Percentiles rank a stretch among this genome's conserved stretches.
phyloP scores from a whole-genome alignment of 768 basidiomycete genomes.

The Mycena albidolilacea region DNA sequence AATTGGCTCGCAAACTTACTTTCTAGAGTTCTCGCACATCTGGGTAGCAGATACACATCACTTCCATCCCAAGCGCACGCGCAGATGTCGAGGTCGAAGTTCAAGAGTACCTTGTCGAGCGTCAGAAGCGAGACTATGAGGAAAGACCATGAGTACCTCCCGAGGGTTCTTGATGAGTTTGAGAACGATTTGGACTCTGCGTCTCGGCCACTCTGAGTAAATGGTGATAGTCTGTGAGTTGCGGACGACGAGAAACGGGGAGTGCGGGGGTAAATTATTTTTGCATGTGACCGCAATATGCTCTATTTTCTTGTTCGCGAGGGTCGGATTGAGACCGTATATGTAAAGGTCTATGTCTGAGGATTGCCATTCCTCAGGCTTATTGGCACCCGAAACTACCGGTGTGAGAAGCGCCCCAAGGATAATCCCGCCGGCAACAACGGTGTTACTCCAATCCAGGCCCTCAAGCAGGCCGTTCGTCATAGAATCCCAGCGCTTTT shows the following conservation, averaged over 20 bases:
- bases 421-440: slow-evolving; percentile 38
- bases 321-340: slow-evolving; percentile 28
- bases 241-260: slow-evolving; percentile 37
- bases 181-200: slow-evolving; percentile 39
- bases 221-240: slow-evolving; percentile 41
- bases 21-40: slow-evolving; percentile 37
- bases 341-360: slow-evolving; percentile 41
- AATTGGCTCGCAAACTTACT: slow-evolving; percentile 24
- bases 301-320: slow-evolving; percentile 35
- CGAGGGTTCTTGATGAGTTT: slow-evolving; percentile 37
- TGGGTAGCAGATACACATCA: slow-evolving; percentile 34
- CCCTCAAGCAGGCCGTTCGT: slow-evolving; percentile 34
- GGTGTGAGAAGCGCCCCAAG: slow-evolving; percentile 37
- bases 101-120: slow-evolving; percentile 28
- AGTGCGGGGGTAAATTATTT: slow-evolving; percentile 26
- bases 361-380: slow-evolving; percentile 29
- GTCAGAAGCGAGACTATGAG: neutral
- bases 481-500: slow-evolving; percentile 32
- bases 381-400: slow-evolving; percentile 22
- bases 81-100: slow-evolving; percentile 41
- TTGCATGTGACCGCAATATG: slow-evolving; percentile 35
- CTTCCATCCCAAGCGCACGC: slow-evolving; percentile 37
- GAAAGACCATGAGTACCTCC: slow-evolving; percentile 34
- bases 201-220: slow-evolving; percentile 36
- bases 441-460: slow-evolving; percentile 39